Base-by-base conservation (phyloP, 192 early-diverging fungal genomes). In the Rhizoclosmatium sp. region DNA sequence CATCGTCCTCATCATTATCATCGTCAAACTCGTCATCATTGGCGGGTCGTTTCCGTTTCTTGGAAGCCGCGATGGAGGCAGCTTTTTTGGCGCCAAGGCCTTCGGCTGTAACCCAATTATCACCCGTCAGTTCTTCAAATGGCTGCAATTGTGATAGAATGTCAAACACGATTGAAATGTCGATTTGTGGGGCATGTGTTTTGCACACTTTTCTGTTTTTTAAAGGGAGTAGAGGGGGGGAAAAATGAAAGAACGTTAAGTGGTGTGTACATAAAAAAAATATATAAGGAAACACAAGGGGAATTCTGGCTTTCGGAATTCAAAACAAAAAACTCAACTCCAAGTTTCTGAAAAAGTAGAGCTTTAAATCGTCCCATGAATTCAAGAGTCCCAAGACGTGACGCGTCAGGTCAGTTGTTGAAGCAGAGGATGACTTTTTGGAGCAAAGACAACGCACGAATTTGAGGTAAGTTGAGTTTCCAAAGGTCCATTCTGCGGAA, bases 341-440 rank as follows among this genome's bases (percentile, higher is more conserved):
- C 4, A 90, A 72, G 78, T 91, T 83, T 80, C 92, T 93, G 81
- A 89, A 91, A 80, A 96, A 96, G 82, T 95, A 95, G 75, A 90
- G 89, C 78, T 94, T 88, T 56, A 97, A 81, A 78, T 99, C 97
- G 77, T 94, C 94, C 82, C 94, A 96, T 5, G 82, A 78, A 81
- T 93, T 93, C 47, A 96, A 91, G 51, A 91, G 90, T 61, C 92
- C 90, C 1, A 91, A 83, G 39, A 96, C 82, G 69, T 88, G 84
- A 12, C 85, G 87, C 58, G 89, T 64, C 46, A 97, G 65, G n/a
- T 44, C 56, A 10, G 9, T 21, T 1, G 39, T n/a, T 9, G n/a
- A 5, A 41, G 49, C 9, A 45, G 69, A 23, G 3, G 39, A 21
- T n/a, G n/a, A 9, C 31, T n/a, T 19, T 46, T 41, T 64, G n/a